Evolutionary conservation across 176 grass and related monocot species (phyloP).

Genomic region (Phyllostachys edulis): DNA sequence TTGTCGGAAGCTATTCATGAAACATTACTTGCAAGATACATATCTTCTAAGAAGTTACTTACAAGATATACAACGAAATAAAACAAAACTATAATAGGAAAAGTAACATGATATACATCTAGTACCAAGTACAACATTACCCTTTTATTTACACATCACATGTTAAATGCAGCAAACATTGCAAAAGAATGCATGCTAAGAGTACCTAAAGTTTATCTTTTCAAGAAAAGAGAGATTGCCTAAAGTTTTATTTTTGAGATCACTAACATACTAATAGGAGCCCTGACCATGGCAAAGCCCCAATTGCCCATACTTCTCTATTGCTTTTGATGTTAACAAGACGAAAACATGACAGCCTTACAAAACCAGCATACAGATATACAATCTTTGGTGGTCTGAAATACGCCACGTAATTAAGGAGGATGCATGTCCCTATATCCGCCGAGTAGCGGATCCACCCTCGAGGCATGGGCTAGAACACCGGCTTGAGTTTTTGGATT

Average conservation of each 20-base stretch:
- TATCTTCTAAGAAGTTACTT: not conserved
- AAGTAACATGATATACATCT: not conserved
- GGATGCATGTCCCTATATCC: not conserved
- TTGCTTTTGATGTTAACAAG: conserved; percentile 9
- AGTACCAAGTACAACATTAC: not conserved
- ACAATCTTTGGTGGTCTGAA: not conserved
- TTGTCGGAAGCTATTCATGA: conserved; percentile 20
- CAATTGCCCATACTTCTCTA: not conserved
- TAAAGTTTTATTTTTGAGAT: not conserved
- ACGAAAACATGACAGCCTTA: not conserved
- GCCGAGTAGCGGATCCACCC: too few relatives aligned
- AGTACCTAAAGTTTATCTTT: not conserved
- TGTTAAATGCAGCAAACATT: not conserved
- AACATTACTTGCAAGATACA: not conserved
- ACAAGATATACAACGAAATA: not conserved
- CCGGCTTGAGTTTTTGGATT: too few relatives aligned
- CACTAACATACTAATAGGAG: not conserved
- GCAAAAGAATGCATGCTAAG: not conserved
- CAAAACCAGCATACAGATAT: not conserved
- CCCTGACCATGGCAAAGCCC: not conserved
- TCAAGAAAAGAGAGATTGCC: not conserved
- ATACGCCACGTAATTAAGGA: not conserved
- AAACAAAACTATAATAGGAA: not conserved
- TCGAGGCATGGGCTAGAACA: too few relatives aligned
- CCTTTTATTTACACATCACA: not conserved